Evolutionary conservation across 768 basidiomycete species (phyloP).

Genomic region (Calocybe indica): DNA sequence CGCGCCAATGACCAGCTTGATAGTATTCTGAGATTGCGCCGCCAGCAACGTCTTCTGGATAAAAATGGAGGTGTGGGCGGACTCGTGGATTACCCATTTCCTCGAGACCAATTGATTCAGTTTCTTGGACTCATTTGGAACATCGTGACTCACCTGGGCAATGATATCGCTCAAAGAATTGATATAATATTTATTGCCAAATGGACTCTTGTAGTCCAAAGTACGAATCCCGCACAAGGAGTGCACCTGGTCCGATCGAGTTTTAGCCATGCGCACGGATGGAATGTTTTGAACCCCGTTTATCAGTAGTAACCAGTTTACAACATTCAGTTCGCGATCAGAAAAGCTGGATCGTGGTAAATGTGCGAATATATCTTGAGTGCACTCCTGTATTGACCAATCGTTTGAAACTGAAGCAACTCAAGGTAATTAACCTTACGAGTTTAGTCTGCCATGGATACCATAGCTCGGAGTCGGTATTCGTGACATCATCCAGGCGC

Average conservation of each 20-base stretch:
- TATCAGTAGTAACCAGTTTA: too few species aligned
- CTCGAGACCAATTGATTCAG: conserved; percentile 9
- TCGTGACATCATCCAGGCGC: too few species aligned
- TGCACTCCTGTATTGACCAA: too few species aligned
- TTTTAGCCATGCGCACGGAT: neutral
- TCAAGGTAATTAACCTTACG: too few species aligned
- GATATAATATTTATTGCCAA: conserved; percentile 25
- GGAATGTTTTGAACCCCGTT: too few species aligned
- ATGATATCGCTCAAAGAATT: conserved; percentile 24
- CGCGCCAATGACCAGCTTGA: conserved; percentile 19
- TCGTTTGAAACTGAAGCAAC: too few species aligned
- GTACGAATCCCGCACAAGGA: conserved; percentile 20
- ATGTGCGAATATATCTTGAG: too few species aligned
- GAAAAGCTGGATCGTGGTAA: too few species aligned
- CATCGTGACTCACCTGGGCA: conserved; percentile 18
- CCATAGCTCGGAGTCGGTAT: too few species aligned
- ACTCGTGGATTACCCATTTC: conserved; percentile 33
- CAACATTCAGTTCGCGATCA: too few species aligned
- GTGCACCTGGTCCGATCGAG: neutral
- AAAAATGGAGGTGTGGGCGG: conserved; percentile 20
- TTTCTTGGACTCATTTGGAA: too few species aligned
- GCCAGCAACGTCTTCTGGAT: conserved; percentile 29
- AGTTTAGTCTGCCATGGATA: too few species aligned
- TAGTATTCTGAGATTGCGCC: conserved; percentile 10
- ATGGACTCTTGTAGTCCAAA: conserved; percentile 20